Conservation (phyloP, 371 early-diverging fungal species). For the Homolaphlyctis polyrhiza region DNA sequence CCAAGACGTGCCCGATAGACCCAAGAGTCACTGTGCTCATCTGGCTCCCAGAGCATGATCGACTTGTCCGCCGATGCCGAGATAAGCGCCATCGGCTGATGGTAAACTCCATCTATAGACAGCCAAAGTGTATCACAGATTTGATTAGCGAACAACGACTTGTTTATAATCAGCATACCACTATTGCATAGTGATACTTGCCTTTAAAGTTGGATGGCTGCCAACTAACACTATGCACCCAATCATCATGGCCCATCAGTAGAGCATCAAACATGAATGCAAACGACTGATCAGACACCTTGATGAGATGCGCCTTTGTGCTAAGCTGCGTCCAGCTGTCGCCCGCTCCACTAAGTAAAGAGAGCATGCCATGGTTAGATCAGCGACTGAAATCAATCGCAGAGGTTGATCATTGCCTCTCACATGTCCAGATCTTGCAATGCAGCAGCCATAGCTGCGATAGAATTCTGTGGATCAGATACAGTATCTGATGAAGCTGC, state of each 20-base stretch:
- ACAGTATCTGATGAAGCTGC: constrained; percentile 7
- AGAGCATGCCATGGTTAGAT: too few relatives aligned
- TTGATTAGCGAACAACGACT: not conserved
- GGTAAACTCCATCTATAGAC: constrained; percentile 19
- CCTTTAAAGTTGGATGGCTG: constrained; percentile 36
- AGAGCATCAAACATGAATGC: constrained; percentile 73
- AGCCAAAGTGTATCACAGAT: not conserved
- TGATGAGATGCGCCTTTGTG: constrained; percentile 72
- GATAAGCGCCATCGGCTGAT: constrained; percentile 68
- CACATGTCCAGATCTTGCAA: not conserved
- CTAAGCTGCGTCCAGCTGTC: constrained; percentile 53
- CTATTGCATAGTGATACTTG: not conserved
- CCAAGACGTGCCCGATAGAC: constrained; percentile 78
- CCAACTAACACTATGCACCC: constrained; percentile 88
- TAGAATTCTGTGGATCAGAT: constrained; percentile 26
- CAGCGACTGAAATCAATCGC: not conserved
- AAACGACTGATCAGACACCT: constrained; percentile 22
- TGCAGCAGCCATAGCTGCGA: constrained; percentile 11
- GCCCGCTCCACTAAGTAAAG: not conserved
- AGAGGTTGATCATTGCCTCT: not conserved
- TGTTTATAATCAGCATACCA: not conserved
- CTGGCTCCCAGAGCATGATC: constrained; percentile 88
- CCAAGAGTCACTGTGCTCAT: constrained; percentile 80
- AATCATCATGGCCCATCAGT: constrained; percentile 93
- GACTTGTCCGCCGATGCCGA: constrained; percentile 92